Conservation (phyloP, 2,329 filamentous ascomycete species). For the Beauveria varroae region DNA sequence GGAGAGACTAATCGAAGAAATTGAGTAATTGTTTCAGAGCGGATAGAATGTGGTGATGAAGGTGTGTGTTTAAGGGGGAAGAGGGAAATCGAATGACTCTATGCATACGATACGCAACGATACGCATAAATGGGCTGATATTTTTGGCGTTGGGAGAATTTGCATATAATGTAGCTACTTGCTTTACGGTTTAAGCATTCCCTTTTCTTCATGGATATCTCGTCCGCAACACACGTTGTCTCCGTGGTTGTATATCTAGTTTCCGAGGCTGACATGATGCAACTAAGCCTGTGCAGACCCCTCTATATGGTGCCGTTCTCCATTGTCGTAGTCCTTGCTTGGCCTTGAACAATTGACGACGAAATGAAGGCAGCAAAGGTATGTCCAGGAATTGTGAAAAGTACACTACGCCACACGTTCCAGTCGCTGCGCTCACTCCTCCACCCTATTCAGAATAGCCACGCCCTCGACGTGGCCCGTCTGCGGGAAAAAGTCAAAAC, state of each 20-base stretch:
- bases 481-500: constrained; percentile 97
- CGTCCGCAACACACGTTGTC: not conserved
- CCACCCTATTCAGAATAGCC: constrained; percentile 53
- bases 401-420: too few relatives aligned
- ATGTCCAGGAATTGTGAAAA: not conserved
- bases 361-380: not conserved
- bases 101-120: not conserved
- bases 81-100: not conserved
- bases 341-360: not conserved
- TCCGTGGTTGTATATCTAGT: not conserved
- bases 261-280: not conserved
- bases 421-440: constrained; percentile 17
- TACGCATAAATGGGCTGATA: not conserved
- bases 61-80: not conserved
- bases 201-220: not conserved
- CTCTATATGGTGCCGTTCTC: too few relatives aligned
- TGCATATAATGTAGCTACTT: not conserved
- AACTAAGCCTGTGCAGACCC: not conserved
- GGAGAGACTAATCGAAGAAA: constrained; percentile 26
- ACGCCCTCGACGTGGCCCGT: constrained; percentile 64
- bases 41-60: not conserved
- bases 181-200: not conserved
- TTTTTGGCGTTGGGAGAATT: not conserved
- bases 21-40: not conserved
- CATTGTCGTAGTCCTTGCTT: too few relatives aligned